Evolutionary conservation across 176 grass and related monocot genomes (phyloP).

Genomic region (Eremochloa ophiuroides): DNA sequence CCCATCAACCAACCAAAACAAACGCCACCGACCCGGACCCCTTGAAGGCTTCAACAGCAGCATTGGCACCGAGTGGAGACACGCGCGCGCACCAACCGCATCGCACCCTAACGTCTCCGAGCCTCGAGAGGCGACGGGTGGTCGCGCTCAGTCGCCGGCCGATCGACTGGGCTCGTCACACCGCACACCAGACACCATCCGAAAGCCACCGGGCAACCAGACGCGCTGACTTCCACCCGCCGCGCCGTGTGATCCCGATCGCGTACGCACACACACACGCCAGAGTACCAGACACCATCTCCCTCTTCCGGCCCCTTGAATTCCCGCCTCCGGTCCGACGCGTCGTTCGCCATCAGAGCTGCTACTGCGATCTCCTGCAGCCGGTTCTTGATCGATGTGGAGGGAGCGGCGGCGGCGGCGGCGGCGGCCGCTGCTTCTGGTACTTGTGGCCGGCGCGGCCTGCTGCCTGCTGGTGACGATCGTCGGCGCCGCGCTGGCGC

Average conservation of each 20-base stretch:
- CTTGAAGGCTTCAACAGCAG: neutral
- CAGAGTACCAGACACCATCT: neutral
- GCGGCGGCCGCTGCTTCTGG: neutral
- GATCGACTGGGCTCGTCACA: neutral
- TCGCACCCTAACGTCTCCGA: neutral
- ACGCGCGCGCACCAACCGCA: neutral
- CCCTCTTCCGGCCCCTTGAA: too few species aligned
- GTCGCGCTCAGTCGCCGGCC: neutral
- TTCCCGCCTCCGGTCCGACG: neutral
- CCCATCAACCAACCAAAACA: neutral
- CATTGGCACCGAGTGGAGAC: neutral
- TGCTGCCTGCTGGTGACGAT: neutral
- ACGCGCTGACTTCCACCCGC: slow-evolving; percentile 9
- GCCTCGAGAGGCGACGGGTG: neutral
- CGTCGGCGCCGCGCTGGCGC: neutral
- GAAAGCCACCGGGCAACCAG: slow-evolving; percentile 32
- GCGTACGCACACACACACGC: neutral
- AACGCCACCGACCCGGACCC: neutral
- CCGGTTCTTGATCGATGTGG: slow-evolving; percentile 10
- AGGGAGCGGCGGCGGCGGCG: neutral
- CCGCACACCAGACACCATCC: neutral
- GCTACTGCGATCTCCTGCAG: neutral
- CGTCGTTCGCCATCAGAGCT: too few species aligned
- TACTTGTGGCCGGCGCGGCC: neutral
- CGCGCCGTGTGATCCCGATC: slow-evolving; percentile 14